Evolutionary conservation across 202 grass and related monocot species (phyloP), one percentile per base, ranked within the genome.

Genomic region (Brachypodium distachyon): DNA sequence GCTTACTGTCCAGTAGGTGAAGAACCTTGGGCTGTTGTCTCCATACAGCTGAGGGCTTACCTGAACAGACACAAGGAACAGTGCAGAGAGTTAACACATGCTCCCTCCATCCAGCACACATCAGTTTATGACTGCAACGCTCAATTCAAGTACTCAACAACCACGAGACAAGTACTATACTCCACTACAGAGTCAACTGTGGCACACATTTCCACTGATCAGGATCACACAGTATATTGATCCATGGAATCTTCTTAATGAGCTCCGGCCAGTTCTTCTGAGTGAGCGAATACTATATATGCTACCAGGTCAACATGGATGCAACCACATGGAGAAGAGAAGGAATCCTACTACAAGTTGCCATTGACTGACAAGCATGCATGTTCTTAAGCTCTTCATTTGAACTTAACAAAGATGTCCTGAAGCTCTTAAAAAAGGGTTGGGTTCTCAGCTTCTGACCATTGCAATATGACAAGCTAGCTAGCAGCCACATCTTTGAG

Each of bases 1-100:
- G 74, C 84, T 83, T 86, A 98, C 96, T 29, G 96, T 98, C 96
- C 96, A 98, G 74, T 98, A 98, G 0, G 88, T 92, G 96, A 98
- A 98, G 83, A 98, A 95, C 31, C 95, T 88, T 0, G 91, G 83
- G 43, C 74, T 85, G 61, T 47, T 84, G 23, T 92, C 89, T 36
- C 95, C 95, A 41, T 95, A 98, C 1, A 95, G 64, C 56, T 92
- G 73, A 29, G 95, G 95, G 73, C 85, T 90, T 51, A 95, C 89
- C 95, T 98, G 47, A 16, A 72, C 56, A 61, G 68, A 74, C n/a
- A 9, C 40, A 58, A 44, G 33, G 33, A 68, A n/a, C 9, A 50
- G 23, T 52, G 63, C 52, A 57, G 1, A 23, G 10, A 61, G 48
- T 76, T 80, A 79, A 73, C 69, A 84, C 39, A 16, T 66, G 27